phyloP scores from a whole-genome alignment of 208 protist species.

The Leptomonas seymouri region DNA sequence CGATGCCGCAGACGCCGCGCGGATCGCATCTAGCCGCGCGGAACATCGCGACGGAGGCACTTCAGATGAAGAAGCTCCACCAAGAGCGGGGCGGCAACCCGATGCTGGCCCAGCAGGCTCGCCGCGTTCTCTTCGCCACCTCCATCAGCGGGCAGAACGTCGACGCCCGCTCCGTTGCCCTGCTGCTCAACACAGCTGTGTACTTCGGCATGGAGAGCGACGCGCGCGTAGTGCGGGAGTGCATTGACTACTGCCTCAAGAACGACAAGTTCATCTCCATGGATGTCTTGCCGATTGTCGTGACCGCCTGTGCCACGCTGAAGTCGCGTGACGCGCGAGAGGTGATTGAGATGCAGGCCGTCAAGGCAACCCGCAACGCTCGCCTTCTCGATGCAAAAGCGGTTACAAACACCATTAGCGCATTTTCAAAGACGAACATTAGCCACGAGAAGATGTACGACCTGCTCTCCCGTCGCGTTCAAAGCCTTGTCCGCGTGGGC shows the following conservation, averaged over 20 bases:
- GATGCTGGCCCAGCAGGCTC: slow-evolving; percentile 91
- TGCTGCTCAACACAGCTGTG: slow-evolving; percentile 91
- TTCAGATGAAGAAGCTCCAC: slow-evolving; percentile 94
- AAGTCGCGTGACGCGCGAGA: slow-evolving; percentile 91
- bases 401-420: slow-evolving; percentile 86
- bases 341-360: slow-evolving; percentile 91
- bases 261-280: slow-evolving; percentile 90
- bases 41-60: slow-evolving; percentile 85
- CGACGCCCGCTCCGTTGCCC: slow-evolving; percentile 84
- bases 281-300: slow-evolving; percentile 86
- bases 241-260: slow-evolving; percentile 90
- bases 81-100: slow-evolving; percentile 88
- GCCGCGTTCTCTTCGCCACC: slow-evolving; percentile 90
- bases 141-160: slow-evolving; percentile 84
- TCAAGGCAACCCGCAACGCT: slow-evolving; percentile 85
- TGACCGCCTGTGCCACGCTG: slow-evolving; percentile 89
- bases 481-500: slow-evolving; percentile 86
- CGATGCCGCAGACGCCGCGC: slow-evolving; percentile 65
- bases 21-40: slow-evolving; percentile 86
- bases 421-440: slow-evolving; percentile 90
- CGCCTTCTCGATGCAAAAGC: slow-evolving; percentile 88
- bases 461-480: slow-evolving; percentile 83
- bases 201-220: slow-evolving; percentile 95
- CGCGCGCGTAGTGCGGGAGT: slow-evolving; percentile 89
- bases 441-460: slow-evolving; percentile 84